These are phyloP conservation scores for Cystoisospora suis DNA, from an alignment of 169 alveolate genomes.

Conservation along the genomic window DNA sequence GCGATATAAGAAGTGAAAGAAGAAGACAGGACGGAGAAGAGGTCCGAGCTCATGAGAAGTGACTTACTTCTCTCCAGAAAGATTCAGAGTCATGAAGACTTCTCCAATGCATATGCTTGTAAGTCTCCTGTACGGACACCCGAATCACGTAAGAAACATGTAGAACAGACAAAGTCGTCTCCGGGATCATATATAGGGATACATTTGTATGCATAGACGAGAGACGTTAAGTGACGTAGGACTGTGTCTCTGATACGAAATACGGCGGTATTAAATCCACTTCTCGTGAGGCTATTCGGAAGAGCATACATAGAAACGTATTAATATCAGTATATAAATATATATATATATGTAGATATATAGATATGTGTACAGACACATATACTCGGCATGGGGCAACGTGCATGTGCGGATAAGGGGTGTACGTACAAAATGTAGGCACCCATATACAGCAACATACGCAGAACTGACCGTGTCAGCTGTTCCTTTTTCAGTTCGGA, in stretches of 20 bases:
- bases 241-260: neutral
- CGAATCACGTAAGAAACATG: neutral
- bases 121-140: slow-evolving; percentile 43
- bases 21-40: neutral
- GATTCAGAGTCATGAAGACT: slow-evolving; percentile 59
- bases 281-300: neutral
- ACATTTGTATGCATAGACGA: neutral
- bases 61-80: slow-evolving; percentile 66
- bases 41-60: neutral
- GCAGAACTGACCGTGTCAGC: no score
- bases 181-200: neutral
- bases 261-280: neutral
- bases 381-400: no score
- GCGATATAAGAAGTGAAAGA: no score
- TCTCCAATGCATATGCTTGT: slow-evolving; percentile 64
- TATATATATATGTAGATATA: no score
- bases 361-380: no score
- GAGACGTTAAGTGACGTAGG: neutral
- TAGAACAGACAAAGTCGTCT: neutral
- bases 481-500: no score
- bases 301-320: no score
- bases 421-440: no score
- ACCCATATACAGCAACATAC: no score
- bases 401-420: no score
- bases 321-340: no score